phyloP scores from a whole-genome alignment of 805 yeast species.

The Kurtzmaniella cleridarum region DNA sequence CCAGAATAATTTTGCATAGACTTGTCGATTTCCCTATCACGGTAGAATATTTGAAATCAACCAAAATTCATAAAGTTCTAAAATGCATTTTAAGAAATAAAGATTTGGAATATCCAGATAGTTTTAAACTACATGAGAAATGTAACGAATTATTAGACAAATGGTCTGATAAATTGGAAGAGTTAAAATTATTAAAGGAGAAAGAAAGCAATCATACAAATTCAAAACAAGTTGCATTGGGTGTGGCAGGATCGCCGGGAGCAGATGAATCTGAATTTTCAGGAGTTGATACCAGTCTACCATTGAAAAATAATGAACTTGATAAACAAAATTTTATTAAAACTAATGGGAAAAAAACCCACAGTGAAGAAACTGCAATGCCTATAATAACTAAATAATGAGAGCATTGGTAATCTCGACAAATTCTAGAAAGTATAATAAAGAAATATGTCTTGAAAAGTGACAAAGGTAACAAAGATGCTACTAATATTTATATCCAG shows the following conservation, averaged over 20 bases:
- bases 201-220: neutral
- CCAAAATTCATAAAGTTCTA: slow-evolving; percentile 49
- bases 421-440: no score
- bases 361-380: no score
- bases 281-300: slow-evolving; percentile 11
- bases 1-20: slow-evolving; percentile 34
- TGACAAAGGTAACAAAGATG: no score
- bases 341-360: no score
- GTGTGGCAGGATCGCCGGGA: neutral
- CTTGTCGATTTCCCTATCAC: slow-evolving; percentile 39
- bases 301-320: neutral
- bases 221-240: no score
- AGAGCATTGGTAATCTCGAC: no score
- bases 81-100: slow-evolving; percentile 41
- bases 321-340: no score
- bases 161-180: slow-evolving; percentile 38
- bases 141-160: slow-evolving; percentile 34
- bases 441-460: no score
- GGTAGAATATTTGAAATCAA: slow-evolving; percentile 33
- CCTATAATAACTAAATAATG: no score
- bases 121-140: slow-evolving; percentile 42
- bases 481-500: no score
- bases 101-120: slow-evolving; percentile 36
- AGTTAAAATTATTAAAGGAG: slow-evolving; percentile 19
- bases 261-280: slow-evolving; percentile 22